phyloP scores from a whole-genome alignment of 768 basidiomycete genomes.

The Rhizopogon roseolus region DNA sequence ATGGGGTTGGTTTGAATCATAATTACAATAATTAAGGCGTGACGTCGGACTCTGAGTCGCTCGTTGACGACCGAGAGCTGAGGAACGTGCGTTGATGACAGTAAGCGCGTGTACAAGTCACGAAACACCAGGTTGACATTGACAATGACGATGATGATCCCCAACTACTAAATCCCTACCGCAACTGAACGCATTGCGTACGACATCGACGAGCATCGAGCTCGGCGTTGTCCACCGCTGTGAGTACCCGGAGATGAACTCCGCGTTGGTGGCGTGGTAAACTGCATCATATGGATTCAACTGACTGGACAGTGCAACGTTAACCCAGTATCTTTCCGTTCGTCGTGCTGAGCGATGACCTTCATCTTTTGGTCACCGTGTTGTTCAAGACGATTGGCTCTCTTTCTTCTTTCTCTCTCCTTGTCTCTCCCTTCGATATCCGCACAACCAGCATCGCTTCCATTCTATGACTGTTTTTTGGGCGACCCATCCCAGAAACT shows the following conservation, averaged over 20 bases:
- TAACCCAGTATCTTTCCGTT: constrained; percentile 15
- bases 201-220: neutral
- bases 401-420: constrained; percentile 7
- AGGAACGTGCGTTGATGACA: neutral
- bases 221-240: neutral
- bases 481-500: constrained; percentile 53
- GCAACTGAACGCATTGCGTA: neutral
- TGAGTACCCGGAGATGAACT: neutral
- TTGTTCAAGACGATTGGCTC: neutral
- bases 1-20: too few relatives aligned
- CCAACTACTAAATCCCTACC: too few relatives aligned
- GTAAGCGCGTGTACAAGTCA: neutral
- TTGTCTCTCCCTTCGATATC: constrained; percentile 21
- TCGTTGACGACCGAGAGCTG: too few relatives aligned
- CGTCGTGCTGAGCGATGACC: constrained; percentile 21
- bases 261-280: constrained; percentile 22
- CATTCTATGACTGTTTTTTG: constrained; percentile 67
- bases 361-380: constrained; percentile 6
- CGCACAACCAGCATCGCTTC: constrained; percentile 57
- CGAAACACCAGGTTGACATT: neutral
- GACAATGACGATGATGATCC: neutral
- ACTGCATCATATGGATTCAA: constrained; percentile 6
- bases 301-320: constrained; percentile 2
- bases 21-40: too few relatives aligned
- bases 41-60: too few relatives aligned